These are phyloP conservation scores for Gossypium longicalyx DNA, from an alignment of 345 rosid species.

Conservation along the genomic window DNA sequence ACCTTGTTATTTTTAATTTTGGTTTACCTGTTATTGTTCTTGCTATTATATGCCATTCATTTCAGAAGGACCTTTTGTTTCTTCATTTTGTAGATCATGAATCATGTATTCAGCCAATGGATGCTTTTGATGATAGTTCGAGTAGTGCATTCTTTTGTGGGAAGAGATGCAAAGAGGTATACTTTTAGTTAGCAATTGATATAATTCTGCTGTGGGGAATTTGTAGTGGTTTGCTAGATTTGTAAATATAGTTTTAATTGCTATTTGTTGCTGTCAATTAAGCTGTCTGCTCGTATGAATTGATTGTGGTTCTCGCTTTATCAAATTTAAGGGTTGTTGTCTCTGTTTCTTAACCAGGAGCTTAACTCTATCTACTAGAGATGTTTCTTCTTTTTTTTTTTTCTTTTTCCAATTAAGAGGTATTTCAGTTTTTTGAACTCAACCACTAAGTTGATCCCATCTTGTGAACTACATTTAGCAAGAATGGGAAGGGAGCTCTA, in stretches of 20 bases:
- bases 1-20: neutral
- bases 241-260: neutral
- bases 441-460: neutral
- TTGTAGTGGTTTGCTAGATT: neutral
- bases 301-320: neutral
- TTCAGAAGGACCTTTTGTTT: slow-evolving; percentile 21
- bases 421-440: neutral
- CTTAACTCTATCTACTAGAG: neutral
- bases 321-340: neutral
- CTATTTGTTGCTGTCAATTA: neutral
- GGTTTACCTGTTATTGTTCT: neutral
- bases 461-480: neutral
- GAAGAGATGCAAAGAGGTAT: slow-evolving; percentile 77
- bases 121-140: slow-evolving; percentile 27
- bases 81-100: slow-evolving; percentile 55
- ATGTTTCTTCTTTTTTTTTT: too few species aligned
- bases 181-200: slow-evolving; percentile 3
- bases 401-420: neutral
- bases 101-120: slow-evolving; percentile 42
- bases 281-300: neutral
- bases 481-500: neutral
- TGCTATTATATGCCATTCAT: slow-evolving; percentile 9
- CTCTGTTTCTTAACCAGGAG: neutral
- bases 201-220: neutral
- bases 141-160: slow-evolving; percentile 59